phyloP scores from a whole-genome alignment of 495 filamentous ascomycete genomes.

The Penicillium atrosanguineum region DNA sequence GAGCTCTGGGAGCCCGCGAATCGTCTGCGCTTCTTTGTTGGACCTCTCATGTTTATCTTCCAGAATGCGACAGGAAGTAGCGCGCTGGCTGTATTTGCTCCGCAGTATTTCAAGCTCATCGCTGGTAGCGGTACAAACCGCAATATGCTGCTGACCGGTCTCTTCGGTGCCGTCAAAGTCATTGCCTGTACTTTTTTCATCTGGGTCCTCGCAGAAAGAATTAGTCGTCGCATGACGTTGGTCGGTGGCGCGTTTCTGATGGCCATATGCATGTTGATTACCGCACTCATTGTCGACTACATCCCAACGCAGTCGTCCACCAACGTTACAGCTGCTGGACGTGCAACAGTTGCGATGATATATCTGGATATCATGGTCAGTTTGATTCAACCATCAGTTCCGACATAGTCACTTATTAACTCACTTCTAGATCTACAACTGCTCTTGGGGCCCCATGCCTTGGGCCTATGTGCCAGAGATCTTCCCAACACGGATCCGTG shows the following conservation, averaged over 20 bases:
- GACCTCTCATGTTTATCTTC: conserved; percentile 20
- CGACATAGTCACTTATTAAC: neutral
- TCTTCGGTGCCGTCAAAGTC: conserved; percentile 43
- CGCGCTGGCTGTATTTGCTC: conserved; percentile 28
- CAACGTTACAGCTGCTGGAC: conserved; percentile 19
- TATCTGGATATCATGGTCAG: conserved; percentile 26
- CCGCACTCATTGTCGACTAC: conserved; percentile 22
- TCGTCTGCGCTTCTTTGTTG: conserved; percentile 31
- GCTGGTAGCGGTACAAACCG: conserved; percentile 26
- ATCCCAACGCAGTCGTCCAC: conserved; percentile 16
- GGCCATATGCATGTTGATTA: conserved; percentile 26
- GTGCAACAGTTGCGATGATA: conserved; percentile 25
- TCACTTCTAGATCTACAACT: conserved; percentile 20
- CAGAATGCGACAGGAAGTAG: conserved; percentile 27
- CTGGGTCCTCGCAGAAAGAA: conserved; percentile 36
- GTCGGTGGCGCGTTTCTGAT: conserved; percentile 29
- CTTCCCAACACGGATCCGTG: conserved; percentile 28
- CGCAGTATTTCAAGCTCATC: conserved; percentile 41
- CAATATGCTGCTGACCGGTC: conserved; percentile 38
- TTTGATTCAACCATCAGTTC: neutral
- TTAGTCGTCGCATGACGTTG: conserved; percentile 35
- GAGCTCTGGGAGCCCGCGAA: conserved; percentile 44
- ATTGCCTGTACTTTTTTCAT: conserved; percentile 37
- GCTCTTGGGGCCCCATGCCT: conserved; percentile 24
- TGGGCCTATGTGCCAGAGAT: conserved; percentile 31